Evolutionary conservation across 495 filamentous ascomycete genomes (phyloP), one percentile per base, ranked within the genome.

Genomic region (Alectoria sarmentosa): DNA sequence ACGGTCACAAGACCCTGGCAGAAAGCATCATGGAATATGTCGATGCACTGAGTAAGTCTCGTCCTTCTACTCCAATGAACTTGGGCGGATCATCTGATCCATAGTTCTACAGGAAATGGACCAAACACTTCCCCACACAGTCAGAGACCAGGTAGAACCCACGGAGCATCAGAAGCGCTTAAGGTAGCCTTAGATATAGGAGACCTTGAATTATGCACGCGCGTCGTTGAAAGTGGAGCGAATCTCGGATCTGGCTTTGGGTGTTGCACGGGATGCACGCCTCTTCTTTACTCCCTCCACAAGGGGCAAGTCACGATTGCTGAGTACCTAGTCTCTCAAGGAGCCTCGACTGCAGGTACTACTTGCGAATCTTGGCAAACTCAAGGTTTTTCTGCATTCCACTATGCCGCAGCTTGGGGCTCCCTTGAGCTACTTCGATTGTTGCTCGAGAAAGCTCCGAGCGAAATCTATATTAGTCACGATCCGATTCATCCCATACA

Each of bases 401-500:
- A 65, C 36, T 54, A 65, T 4, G 63, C 63, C 17, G 54, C 63
- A 19, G 0, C 1, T 37, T 1, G 2, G 26, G 56, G 41, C 8
- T 32, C 19, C 23, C 19, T 30, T 11, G 1, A 28, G 6, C 11
- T 65, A 3, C 41, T 65, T 30, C 2, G 21, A 26, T 17, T 30
- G 14, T 28, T 65, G 14, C 55, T 65, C 26, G 21, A 60, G 8
- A 42, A 30, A 49, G 26, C 17, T 48, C 38, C 63, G 48, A 58
- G 37, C 17, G 15, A 63, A 9, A n/a, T 54, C 10, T n/a, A 42
- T 8, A 21, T 10, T 10, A 19, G 21, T 0, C 9, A 6, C 15
- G 32, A 26, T 37, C 55, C 63, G 1, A 38, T 65, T 26, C 55
- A 65, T 26, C 30, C 56, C 6, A 60, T 65, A 44, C 63, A 65